phyloP scores from a whole-genome alignment of 345 rosid species.

The Aegle marmelos region DNA sequence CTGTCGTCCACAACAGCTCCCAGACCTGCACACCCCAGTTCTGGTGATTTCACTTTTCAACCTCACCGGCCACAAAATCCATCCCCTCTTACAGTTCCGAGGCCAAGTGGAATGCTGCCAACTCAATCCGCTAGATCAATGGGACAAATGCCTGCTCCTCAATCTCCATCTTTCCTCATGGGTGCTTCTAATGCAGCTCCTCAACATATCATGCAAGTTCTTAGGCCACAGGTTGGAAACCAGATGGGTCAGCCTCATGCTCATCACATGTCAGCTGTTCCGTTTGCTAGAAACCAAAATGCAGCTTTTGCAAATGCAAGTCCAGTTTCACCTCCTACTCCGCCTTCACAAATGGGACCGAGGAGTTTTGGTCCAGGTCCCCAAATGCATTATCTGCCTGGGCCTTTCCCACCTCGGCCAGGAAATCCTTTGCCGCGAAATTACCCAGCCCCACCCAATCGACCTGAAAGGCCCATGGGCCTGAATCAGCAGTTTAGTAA shows the following conservation, averaged over 20 bases:
- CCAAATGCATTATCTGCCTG: slow-evolving; percentile 35
- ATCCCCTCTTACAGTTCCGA: slow-evolving; percentile 35
- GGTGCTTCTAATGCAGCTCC: slow-evolving; percentile 27
- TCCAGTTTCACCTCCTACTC: slow-evolving; percentile 24
- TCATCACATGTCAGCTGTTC: slow-evolving; percentile 22
- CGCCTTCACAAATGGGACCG: slow-evolving; percentile 38
- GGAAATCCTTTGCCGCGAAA: slow-evolving; percentile 40
- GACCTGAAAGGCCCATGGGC: slow-evolving; percentile 26
- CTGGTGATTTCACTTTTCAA: slow-evolving; percentile 61
- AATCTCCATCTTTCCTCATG: slow-evolving; percentile 31
- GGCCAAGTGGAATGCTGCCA: slow-evolving; percentile 29
- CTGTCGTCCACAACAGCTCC: slow-evolving; percentile 28
- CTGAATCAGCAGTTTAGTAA: slow-evolving; percentile 34
- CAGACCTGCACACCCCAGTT: slow-evolving; percentile 38
- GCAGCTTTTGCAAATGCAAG: slow-evolving; percentile 40
- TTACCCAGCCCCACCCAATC: slow-evolving; percentile 29
- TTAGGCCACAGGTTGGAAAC: slow-evolving; percentile 43
- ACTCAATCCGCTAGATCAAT: slow-evolving; percentile 32
- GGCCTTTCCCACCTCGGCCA: slow-evolving; percentile 52
- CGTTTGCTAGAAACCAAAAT: slow-evolving; percentile 24
- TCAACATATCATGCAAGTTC: slow-evolving; percentile 42
- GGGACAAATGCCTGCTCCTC: slow-evolving; percentile 34
- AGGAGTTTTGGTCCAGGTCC: slow-evolving; percentile 41
- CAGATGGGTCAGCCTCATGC: slow-evolving; percentile 41
- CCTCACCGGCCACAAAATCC: slow-evolving; percentile 38